Evolutionary conservation across 768 basidiomycete species (phyloP), one percentile per base, ranked within the genome.

Genomic region (Boletus sensibilis): DNA sequence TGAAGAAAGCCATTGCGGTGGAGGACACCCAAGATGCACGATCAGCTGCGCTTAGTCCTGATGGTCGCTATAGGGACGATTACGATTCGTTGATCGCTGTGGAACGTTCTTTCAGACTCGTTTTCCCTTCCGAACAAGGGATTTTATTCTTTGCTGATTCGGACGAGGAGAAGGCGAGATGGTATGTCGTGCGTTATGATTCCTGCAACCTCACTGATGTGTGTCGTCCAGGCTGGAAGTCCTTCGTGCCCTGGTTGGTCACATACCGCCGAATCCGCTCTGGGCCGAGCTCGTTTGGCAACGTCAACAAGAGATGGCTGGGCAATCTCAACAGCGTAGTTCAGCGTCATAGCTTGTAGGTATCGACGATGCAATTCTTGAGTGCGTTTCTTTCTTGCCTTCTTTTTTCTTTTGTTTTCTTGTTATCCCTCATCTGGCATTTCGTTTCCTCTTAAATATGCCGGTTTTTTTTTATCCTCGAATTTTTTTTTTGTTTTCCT

Each of bases 231-330:
- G 94, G 94, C 77, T 97, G 59, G 85, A 91, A 61, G 87, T 95
- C 8, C 78, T 97, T 12, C 81, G 83, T 48, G 90, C 92, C 0
- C 78, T 96, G 37, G 85, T 96, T 57, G 93, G 93, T 9, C 87
- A 85, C 55, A 94, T 97, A 62, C 94, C 94, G 10, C 89, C 91
- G 3, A 92, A 95, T 69, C 92, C 92, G 3, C 75, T 97, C 13
- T 97, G 94, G 94, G 94, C 88, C 3, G 94, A 96, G 75, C 76
- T 96, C 38, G 71, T 93, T 39, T 92, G 91, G 90, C 88, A 93
- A 69, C 82, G 86, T 45, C 90, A 92, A 63, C 75, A 83, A 56
- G 81, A 83, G 56, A 58, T 70, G 14, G 52, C 47, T 14, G 68
- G 60, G 43, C 68, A 65, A 35, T 23, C 57, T 18, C 53, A 53